These are phyloP conservation scores for Lasiodiplodia sp. DNA, from an alignment of 2,329 filamentous ascomycete species.

Conservation along the genomic window DNA sequence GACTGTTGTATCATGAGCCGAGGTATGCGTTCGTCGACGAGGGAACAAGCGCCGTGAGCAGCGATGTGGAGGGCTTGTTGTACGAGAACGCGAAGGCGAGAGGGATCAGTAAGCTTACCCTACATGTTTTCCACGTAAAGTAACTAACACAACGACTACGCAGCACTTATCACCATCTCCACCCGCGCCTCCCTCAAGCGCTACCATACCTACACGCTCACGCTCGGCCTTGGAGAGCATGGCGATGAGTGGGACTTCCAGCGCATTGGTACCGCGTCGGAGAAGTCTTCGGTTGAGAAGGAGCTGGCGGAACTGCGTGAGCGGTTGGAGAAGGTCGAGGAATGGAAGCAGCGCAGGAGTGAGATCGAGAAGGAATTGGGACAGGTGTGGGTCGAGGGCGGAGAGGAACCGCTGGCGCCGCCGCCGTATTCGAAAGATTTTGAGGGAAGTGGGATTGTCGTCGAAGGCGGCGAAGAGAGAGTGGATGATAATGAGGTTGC, in stretches of 20 bases:
- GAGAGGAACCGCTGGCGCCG: constrained; percentile 45
- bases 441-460: constrained; percentile 7
- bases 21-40: constrained; percentile 95
- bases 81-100: constrained; percentile 93
- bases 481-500: constrained; percentile 14
- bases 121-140: neutral
- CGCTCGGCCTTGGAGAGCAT: constrained; percentile 78
- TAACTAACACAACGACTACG: neutral
- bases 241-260: constrained; percentile 93
- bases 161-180: constrained; percentile 91
- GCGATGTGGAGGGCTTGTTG: constrained; percentile 89
- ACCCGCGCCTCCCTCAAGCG: constrained; percentile 94
- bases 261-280: constrained; percentile 88
- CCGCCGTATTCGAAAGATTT: constrained; percentile 44
- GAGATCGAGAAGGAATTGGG: constrained; percentile 85
- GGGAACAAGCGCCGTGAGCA: constrained; percentile 91
- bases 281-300: constrained; percentile 92
- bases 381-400: constrained; percentile 64
- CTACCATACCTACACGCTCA: constrained; percentile 92
- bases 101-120: constrained; percentile 78
- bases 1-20: constrained; percentile 93
- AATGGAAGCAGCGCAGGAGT: constrained; percentile 78
- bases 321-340: constrained; percentile 79
- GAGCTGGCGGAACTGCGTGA: constrained; percentile 86
- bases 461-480: constrained; percentile 12